phyloP scores from a whole-genome alignment of 202 grass and related monocot species.

The Eragrostis tef region DNA sequence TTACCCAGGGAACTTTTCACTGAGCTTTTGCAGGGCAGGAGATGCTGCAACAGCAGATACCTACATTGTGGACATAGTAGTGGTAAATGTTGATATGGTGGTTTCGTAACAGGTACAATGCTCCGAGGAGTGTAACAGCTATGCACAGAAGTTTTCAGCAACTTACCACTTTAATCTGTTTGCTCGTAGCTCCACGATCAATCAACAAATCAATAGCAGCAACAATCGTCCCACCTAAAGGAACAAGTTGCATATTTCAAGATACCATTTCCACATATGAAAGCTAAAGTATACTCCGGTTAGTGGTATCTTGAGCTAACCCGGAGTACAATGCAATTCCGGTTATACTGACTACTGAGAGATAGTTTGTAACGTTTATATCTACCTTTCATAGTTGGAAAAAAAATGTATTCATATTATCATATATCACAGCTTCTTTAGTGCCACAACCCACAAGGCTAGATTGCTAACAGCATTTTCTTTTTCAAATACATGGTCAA shows the following conservation, averaged over 20 bases:
- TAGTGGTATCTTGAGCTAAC: no score
- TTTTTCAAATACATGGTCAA: conserved; percentile 17
- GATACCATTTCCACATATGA: neutral
- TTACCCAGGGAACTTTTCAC: conserved; percentile 85
- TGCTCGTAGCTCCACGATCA: conserved; percentile 74
- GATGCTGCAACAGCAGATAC: conserved; percentile 88
- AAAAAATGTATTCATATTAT: neutral
- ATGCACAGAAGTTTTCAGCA: conserved; percentile 18
- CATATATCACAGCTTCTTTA: conserved; percentile 10
- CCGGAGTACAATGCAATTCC: neutral
- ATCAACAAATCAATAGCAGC: conserved; percentile 84
- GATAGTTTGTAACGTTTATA: conserved; percentile 26
- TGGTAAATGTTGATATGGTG: conserved; percentile 23
- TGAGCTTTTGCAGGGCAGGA: conserved; percentile 89
- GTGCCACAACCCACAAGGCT: conserved; percentile 1
- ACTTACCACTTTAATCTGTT: conserved; percentile 94
- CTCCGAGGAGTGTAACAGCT: neutral
- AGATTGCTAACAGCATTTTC: neutral
- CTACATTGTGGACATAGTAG: conserved; percentile 46
- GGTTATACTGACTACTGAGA: neutral
- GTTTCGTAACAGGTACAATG: neutral
- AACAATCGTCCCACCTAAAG: conserved; percentile 90
- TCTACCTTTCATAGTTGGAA: conserved; percentile 10
- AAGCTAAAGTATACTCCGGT: neutral
- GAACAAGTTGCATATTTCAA: conserved; percentile 31